A percentile compares a stretch with the other conserved stretches of the same genome.
Evolutionary conservation across 768 basidiomycete species (phyloP).

Genomic region (Chalciporus piperatus): DNA sequence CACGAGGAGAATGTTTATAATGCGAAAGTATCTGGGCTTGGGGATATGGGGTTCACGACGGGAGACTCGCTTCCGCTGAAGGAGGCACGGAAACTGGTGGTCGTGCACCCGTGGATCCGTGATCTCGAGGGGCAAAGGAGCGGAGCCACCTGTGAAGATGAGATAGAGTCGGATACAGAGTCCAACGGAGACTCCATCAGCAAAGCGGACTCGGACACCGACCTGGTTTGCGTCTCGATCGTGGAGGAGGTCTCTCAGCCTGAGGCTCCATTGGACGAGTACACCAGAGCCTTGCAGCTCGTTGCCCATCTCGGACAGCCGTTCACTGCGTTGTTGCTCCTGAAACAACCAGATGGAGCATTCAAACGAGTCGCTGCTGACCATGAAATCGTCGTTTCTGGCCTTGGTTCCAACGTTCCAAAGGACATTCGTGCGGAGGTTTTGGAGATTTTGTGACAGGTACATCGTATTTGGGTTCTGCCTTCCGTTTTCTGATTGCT

Average conservation of each 20-base stretch:
- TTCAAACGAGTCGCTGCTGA: constrained; percentile 22
- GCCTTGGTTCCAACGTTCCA: not conserved
- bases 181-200: constrained; percentile 7
- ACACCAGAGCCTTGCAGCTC: constrained; percentile 10
- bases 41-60: constrained; percentile 8
- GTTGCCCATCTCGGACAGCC: constrained; percentile 13
- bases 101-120: constrained; percentile 14
- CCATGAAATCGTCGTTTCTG: constrained; percentile 9
- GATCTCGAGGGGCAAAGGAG: not conserved
- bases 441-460: not conserved
- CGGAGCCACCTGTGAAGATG: constrained; percentile 5
- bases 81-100: constrained; percentile 3
- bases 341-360: not conserved
- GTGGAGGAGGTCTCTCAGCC: not conserved
- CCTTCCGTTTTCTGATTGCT: not conserved
- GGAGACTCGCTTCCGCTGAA: not conserved
- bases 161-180: constrained; percentile 3
- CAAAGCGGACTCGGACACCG: constrained; percentile 1
- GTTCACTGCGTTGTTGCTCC: constrained; percentile 11
- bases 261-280: constrained; percentile 2
- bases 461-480: not conserved
- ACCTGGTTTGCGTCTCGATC: constrained; percentile 2
- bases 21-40: constrained; percentile 6
- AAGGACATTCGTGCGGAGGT: not conserved
- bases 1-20: not conserved